Evolutionary conservation across 2,329 filamentous ascomycete species (phyloP), one percentile per base, ranked within the genome.

Genomic region (Penicillium sp.): DNA sequence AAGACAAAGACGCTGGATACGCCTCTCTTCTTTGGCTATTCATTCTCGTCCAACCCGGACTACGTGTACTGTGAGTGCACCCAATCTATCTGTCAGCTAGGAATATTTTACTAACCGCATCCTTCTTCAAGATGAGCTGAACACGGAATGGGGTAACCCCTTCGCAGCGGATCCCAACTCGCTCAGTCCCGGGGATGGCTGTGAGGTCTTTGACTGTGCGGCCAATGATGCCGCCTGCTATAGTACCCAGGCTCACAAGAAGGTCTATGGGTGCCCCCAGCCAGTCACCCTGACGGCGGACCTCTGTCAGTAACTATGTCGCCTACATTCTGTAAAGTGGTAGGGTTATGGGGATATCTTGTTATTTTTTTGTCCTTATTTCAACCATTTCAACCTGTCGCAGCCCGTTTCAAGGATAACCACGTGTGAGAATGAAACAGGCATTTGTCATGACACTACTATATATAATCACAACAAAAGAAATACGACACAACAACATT

Each of bases 1-100:
- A 65, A 62, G 38, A 68, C 69, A 55, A 68, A 68, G 56, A 72
- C 69, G 12, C 60, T 73, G 39, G 39, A 57, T 48, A 59, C 29
- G 13, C 68, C 70, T 58, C 63, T 66, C 43, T 68, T 68, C 59
- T 66, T 68, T 59, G 64, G 64, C 53, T 68, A 68, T 57, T 68
- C 66, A 8, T 66, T 68, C 56, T 63, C 61, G 5, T 63, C 64
- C 25, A 64, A 61, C 47, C 66, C 66, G 6, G 58, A 66, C 63
- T 66, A 66, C 36, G 64, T 60, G 1, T 68, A 66, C 59, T 68
- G 64, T 68, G 43, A 64, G 66, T 62, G 13, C 21, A 58, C 10
- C 41, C 2, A 54, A 54, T 60, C 19, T 51, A 51, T 44, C 38
- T 54, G 10, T 36, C 42, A 33, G 38, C 45, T 33, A 51, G 23